Percentiles rank a stretch among this genome's conserved stretches.
Evolutionary conservation across 306 rosid species (phyloP).

Genomic region (Inga oerstediana): DNA sequence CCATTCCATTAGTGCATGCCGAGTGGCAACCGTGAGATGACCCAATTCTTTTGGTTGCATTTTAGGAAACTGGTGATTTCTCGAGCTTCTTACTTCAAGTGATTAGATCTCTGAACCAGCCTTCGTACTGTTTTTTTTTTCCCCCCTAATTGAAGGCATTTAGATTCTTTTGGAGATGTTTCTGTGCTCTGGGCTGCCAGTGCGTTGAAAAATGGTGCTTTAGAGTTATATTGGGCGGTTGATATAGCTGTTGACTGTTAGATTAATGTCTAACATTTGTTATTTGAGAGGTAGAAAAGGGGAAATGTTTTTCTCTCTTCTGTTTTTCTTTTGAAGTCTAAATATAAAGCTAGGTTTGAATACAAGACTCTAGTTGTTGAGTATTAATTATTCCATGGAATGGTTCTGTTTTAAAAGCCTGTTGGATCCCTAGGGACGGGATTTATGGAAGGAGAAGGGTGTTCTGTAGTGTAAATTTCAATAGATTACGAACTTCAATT

Average conservation of each 20-base stretch:
- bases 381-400: not conserved
- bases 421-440: not conserved
- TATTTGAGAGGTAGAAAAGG: not conserved
- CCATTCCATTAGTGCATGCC: not conserved
- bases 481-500: not conserved
- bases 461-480: not conserved
- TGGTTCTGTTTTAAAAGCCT: not conserved
- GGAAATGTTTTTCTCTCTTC: not conserved
- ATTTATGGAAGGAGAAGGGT: not conserved
- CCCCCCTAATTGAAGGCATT: not conserved
- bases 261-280: not conserved
- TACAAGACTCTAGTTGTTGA: not conserved
- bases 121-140: not conserved
- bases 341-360: not conserved
- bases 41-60: not conserved
- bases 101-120: not conserved
- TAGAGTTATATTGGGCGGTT: not conserved
- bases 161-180: not conserved
- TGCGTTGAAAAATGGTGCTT: not conserved
- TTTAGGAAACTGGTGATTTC: not conserved
- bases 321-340: not conserved
- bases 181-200: not conserved
- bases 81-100: not conserved
- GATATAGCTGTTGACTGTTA: not conserved
- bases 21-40: not conserved